Conservation (phyloP, 2,329 filamentous ascomycete genomes). For the Fusarium buxicola region DNA sequence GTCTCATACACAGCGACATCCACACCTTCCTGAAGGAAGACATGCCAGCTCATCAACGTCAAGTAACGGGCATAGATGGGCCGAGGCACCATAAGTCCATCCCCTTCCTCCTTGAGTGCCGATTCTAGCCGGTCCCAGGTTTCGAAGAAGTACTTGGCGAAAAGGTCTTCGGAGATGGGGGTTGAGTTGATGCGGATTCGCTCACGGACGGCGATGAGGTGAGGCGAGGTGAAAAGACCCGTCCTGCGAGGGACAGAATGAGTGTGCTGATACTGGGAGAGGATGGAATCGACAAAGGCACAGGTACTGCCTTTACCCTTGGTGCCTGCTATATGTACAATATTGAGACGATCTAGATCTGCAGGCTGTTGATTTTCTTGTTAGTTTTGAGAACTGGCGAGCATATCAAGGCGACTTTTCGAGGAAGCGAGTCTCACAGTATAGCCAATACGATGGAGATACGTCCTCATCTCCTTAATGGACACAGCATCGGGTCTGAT, state of each 20-base stretch:
- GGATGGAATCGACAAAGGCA: constrained; percentile 73
- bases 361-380: constrained; percentile 44
- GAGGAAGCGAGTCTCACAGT: constrained; percentile 55
- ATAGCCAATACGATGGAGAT: constrained; percentile 83
- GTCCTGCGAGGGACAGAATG: constrained; percentile 56
- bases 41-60: constrained; percentile 74
- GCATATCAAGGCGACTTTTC: not conserved
- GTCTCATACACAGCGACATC: constrained; percentile 74
- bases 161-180: constrained; percentile 68
- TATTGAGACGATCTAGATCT: constrained; percentile 70
- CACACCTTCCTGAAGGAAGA: constrained; percentile 72
- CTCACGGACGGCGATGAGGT: constrained; percentile 75
- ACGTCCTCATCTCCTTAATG: constrained; percentile 83
- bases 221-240: constrained; percentile 76
- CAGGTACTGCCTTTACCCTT: constrained; percentile 82
- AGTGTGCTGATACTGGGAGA: constrained; percentile 61
- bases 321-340: constrained; percentile 79
- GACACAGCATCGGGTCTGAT: constrained; percentile 75
- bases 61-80: constrained; percentile 72
- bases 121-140: constrained; percentile 69
- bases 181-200: constrained; percentile 71
- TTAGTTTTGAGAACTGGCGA: not conserved
- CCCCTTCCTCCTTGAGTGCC: constrained; percentile 48
- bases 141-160: constrained; percentile 75
- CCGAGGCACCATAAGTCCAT: constrained; percentile 54